Conservation (phyloP, 176 grass and related monocot species). For the Oryza glaberrima region DNA sequence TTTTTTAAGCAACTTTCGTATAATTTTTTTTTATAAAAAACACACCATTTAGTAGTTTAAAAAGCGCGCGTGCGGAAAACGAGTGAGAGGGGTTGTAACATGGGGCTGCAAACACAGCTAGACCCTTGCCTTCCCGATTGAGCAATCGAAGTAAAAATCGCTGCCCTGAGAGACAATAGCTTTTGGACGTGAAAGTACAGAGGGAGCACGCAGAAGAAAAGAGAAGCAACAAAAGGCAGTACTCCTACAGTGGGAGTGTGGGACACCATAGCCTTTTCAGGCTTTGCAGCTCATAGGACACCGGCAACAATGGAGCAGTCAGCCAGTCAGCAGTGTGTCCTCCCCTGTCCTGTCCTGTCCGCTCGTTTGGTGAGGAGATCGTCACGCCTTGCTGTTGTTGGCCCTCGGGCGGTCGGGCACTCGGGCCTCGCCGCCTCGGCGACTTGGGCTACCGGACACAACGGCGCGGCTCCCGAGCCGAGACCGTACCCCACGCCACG, state of each 20-base stretch:
- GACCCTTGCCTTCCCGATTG: too few relatives aligned
- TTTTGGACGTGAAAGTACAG: too few relatives aligned
- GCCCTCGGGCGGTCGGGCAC: neutral
- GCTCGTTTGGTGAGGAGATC: neutral
- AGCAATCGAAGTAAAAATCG: too few relatives aligned
- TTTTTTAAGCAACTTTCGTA: too few relatives aligned
- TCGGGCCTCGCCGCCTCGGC: neutral
- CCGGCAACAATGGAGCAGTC: neutral
- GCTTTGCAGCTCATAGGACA: neutral
- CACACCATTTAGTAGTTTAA: too few relatives aligned
- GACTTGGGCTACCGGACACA: too few relatives aligned
- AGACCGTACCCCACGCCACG: neutral
- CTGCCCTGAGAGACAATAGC: too few relatives aligned
- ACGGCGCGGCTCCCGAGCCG: slow-evolving; percentile 10
- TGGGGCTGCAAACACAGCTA: too few relatives aligned
- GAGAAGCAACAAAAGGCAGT: neutral
- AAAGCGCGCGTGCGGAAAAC: too few relatives aligned
- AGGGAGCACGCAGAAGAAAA: too few relatives aligned
- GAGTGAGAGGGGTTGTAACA: too few relatives aligned
- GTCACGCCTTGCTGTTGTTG: neutral
- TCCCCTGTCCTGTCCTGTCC: neutral
- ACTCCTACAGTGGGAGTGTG: neutral
- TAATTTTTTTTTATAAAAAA: too few relatives aligned
- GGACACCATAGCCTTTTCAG: neutral
- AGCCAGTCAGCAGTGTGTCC: neutral